Conservation (phyloP, 805 yeast species). For the Candida peoriensis region DNA sequence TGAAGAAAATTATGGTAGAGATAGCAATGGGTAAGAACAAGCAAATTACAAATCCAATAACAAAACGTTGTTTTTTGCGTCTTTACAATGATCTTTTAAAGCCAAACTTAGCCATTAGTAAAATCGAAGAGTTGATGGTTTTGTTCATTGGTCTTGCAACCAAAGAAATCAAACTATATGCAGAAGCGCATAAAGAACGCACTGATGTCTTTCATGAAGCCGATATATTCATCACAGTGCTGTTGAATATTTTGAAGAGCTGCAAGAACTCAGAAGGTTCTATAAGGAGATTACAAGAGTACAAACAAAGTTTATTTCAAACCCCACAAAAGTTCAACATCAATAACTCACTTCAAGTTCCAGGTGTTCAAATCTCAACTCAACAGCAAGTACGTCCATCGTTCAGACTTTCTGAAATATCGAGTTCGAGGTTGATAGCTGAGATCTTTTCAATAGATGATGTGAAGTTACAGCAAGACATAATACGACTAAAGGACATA, state of each 20-base stretch:
- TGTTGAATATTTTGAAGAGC: slow-evolving; percentile 11
- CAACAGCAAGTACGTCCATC: slow-evolving; percentile 33
- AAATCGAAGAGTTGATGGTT: slow-evolving; percentile 43
- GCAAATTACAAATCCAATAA: slow-evolving; percentile 37
- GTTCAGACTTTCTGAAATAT: slow-evolving; percentile 50
- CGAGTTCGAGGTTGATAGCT: slow-evolving; percentile 42
- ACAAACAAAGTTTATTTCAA: slow-evolving; percentile 28
- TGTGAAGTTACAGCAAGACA: slow-evolving; percentile 48
- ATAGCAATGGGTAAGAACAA: slow-evolving; percentile 41
- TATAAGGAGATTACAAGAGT: slow-evolving; percentile 39
- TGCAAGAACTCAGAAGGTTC: slow-evolving; percentile 29
- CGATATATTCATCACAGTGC: slow-evolving; percentile 12
- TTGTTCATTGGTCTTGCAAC: slow-evolving; percentile 49
- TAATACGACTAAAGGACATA: slow-evolving; percentile 35
- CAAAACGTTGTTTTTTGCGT: slow-evolving; percentile 54
- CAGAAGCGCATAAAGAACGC: slow-evolving; percentile 17
- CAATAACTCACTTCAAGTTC: neutral
- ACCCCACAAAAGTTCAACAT: slow-evolving; percentile 23
- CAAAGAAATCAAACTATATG: slow-evolving; percentile 39
- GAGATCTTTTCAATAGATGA: slow-evolving; percentile 46
- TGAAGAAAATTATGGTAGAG: slow-evolving; percentile 38
- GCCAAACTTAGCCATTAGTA: slow-evolving; percentile 27
- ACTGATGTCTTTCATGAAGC: slow-evolving; percentile 18
- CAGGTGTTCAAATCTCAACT: neutral
- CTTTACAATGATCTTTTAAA: slow-evolving; percentile 54